These are phyloP conservation scores for Corynespora cassiicola DNA, from an alignment of 2,329 filamentous ascomycete genomes.

Conservation along the genomic window DNA sequence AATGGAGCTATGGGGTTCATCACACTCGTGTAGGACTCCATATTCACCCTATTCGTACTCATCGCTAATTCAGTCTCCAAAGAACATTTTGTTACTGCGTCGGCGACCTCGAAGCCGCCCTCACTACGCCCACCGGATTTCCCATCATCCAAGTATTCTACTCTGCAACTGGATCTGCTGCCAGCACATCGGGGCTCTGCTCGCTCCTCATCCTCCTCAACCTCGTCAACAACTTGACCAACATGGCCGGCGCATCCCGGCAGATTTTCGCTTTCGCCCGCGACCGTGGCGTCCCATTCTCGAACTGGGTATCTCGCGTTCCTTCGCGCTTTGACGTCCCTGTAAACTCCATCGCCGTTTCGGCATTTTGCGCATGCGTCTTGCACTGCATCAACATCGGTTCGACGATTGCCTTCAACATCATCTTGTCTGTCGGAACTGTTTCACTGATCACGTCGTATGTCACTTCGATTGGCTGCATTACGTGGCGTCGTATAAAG, in stretches of 20 bases:
- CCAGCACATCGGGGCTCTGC: conserved; percentile 13
- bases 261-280: conserved; percentile 38
- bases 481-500: too few species aligned
- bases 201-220: conserved; percentile 16
- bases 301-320: conserved; percentile 11
- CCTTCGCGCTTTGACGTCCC: conserved; percentile 23
- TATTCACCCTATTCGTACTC: too few species aligned
- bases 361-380: too few species aligned
- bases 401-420: conserved; percentile 44
- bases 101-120: conserved; percentile 29
- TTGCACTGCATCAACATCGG: too few species aligned
- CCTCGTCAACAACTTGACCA: conserved; percentile 24
- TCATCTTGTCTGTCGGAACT: conserved; percentile 38
- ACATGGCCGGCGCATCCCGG: conserved; percentile 29
- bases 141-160: conserved; percentile 37
- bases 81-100: conserved; percentile 16
- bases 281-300: conserved; percentile 36
- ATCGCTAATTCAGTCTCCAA: too few species aligned
- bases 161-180: conserved; percentile 25
- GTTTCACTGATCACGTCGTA: conserved; percentile 2
- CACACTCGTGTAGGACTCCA: conserved; percentile 21
- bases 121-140: conserved; percentile 22
- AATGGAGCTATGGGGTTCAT: conserved; percentile 38
- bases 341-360: conserved; percentile 51
- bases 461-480: conserved; percentile 50